Base-by-base conservation (phyloP, 257 asterid genomes). In the Jacaranda copaia region DNA sequence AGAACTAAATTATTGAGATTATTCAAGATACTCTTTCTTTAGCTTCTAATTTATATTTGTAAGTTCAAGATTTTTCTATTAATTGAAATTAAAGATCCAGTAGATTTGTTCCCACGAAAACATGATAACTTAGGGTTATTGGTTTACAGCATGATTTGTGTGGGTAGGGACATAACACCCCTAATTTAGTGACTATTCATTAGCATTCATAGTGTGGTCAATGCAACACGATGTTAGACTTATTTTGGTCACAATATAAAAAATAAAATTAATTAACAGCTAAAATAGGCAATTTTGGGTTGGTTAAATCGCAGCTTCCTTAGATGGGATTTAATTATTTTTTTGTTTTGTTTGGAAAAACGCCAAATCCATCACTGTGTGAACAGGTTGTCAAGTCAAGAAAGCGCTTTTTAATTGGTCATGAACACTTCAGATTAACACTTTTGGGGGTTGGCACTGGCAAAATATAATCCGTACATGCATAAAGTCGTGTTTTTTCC, bases 121-220 rank as follows among this genome's bases (percentile, higher is more conserved):
- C 12, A 51, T 14, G 67, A 42, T 6, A 42, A 42, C 46, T 4
- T 42, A 5, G 46, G 6, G 8, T 42, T 42, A 42, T 1, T 42
- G 46, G 8, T 8, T 42, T 8, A 42, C 5, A 42, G 7, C 46
- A 42, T 42, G 35, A 25, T 13, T 16, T 0, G 67, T 38, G 67
- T 40, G 66, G 66, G 6, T 35, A 15, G 66, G 20, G 51, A 1
- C 0, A 3, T 8, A 35, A 13, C 8, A 10, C 8, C 52, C 63
- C 79, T 39, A 61, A 48, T 32, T 71, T 74, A 20, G 70, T 25
- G 52, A 74, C 14, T 11, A 62, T 4, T 48, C 42, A 35, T 51
- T 1, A 49, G 20, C 18, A 62, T 62, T 79, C 49, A 78, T 70
- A 19, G 68, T 42, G 72, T 40, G 59, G 55, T 67, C 67, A 76